Evolutionary conservation across 306 rosid species (phyloP).

Genomic region (Castanea mollissima): DNA sequence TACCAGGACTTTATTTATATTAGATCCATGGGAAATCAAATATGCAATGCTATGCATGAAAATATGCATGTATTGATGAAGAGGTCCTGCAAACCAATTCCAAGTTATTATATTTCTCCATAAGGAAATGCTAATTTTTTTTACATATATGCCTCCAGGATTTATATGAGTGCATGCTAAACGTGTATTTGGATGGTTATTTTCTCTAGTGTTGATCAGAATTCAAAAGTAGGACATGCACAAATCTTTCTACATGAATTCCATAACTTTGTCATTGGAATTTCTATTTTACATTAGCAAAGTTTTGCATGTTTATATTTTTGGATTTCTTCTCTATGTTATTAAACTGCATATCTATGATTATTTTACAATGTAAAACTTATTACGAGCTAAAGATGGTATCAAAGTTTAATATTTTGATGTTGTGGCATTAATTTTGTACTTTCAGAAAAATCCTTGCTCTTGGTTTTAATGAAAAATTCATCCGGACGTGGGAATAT

Average conservation of each 20-base stretch:
- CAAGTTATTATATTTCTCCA: no score
- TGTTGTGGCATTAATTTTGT: neutral
- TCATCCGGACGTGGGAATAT: constrained; percentile 56
- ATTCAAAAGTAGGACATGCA: no score
- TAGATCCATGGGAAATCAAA: no score
- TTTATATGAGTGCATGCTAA: no score
- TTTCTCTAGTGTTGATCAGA: no score
- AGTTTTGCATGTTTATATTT: neutral
- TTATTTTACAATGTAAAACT: neutral
- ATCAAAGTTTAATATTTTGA: neutral
- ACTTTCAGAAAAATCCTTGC: constrained; percentile 36
- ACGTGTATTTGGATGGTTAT: no score
- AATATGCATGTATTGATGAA: no score
- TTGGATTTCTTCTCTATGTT: neutral
- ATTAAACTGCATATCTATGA: neutral
- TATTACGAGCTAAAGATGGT: neutral
- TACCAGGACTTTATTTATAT: no score
- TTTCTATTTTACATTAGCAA: neutral
- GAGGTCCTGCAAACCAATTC: no score
- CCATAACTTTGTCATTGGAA: neutral
- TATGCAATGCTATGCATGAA: no score
- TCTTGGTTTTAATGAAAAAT: constrained; percentile 41
- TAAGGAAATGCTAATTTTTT: no score
- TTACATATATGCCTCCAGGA: no score
- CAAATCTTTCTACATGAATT: neutral